These are phyloP conservation scores for Physocladia obscura DNA, from an alignment of 192 early-diverging fungal genomes.

Conservation along the genomic window DNA sequence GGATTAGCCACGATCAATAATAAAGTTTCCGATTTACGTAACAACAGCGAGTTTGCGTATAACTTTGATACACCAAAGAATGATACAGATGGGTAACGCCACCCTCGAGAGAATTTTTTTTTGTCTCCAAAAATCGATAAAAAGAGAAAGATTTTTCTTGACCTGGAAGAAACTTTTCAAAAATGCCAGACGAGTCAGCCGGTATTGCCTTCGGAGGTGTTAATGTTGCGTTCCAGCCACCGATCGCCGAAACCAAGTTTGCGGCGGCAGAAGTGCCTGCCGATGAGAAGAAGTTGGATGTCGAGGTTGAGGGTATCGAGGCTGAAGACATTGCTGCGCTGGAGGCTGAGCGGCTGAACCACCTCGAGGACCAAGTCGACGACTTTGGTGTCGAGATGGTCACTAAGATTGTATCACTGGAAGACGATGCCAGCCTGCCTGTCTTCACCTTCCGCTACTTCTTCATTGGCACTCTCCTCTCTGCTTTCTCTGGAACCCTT, in stretches of 20 bases:
- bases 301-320: neutral
- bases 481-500: neutral
- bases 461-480: neutral
- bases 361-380: slow-evolving; percentile 10
- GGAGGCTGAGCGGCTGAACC: neutral
- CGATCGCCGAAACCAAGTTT: neutral
- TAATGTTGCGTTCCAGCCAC: neutral
- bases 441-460: slow-evolving; percentile 10
- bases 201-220: neutral
- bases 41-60: too few species aligned
- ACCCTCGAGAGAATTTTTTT: neutral
- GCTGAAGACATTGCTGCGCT: neutral
- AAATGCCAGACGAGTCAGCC: neutral
- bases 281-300: neutral
- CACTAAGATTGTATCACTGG: slow-evolving; percentile 3
- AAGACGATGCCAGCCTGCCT: neutral
- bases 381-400: slow-evolving; percentile 12
- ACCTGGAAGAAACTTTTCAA: too few species aligned
- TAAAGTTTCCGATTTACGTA: too few species aligned
- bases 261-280: too few species aligned
- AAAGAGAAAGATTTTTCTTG: neutral
- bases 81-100: too few species aligned
- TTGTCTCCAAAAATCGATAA: neutral
- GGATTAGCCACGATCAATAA: too few species aligned
- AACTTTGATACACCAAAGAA: too few species aligned